Evolutionary conservation across 148 eudicot genomes (phyloP).

Genomic region (Cornus suecica): DNA sequence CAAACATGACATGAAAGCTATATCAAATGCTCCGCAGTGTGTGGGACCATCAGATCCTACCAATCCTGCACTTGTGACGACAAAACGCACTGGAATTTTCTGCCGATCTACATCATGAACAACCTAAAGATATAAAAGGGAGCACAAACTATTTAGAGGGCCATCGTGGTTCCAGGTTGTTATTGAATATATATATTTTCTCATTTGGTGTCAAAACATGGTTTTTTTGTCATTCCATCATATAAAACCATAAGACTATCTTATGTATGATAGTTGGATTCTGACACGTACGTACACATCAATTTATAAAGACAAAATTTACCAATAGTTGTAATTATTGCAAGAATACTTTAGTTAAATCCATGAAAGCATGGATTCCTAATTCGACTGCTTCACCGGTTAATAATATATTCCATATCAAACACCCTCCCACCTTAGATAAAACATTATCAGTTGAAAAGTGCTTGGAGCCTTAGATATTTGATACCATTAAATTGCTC

Average conservation of each 20-base stretch:
- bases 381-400: too few relatives aligned
- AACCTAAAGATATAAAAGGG: conserved; percentile 34
- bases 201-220: background rate
- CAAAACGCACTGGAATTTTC: conserved; percentile 81
- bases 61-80: conserved; percentile 76
- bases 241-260: background rate
- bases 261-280: background rate
- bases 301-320: background rate
- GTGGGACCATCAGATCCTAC: conserved; percentile 81
- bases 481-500: too few relatives aligned
- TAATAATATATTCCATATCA: too few relatives aligned
- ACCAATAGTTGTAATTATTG: background rate
- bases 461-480: too few relatives aligned
- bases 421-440: too few relatives aligned
- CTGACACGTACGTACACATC: background rate
- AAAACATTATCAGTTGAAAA: too few relatives aligned
- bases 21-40: conserved; percentile 75
- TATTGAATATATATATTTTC: background rate
- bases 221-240: background rate
- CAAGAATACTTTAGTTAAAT: too few relatives aligned
- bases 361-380: too few relatives aligned
- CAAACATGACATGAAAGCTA: conserved; percentile 88
- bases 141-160: background rate
- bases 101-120: conserved; percentile 92
- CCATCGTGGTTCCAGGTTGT: background rate